These are phyloP conservation scores for Hirsutella minnesotensis DNA, from an alignment of 2,329 filamentous ascomycete genomes.

Conservation along the genomic window DNA sequence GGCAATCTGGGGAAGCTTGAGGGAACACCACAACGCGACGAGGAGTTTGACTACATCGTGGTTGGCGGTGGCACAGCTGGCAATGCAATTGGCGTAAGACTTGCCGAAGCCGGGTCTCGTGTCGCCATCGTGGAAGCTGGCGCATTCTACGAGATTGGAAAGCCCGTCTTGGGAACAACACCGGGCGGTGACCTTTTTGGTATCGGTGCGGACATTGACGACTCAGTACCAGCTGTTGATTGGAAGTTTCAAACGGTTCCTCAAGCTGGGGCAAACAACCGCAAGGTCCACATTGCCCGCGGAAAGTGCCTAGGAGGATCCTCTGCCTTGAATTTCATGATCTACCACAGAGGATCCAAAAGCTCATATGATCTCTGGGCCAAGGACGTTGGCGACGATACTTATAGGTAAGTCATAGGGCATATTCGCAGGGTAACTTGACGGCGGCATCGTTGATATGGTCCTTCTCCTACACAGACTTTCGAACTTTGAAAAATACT, in stretches of 20 bases:
- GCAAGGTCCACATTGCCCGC: conserved; percentile 21
- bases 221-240: background rate
- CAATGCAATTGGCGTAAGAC: conserved; percentile 18
- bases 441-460: background rate
- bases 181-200: conserved; percentile 12
- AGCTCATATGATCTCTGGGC: conserved; percentile 19
- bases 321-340: conserved; percentile 23
- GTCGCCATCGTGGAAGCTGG: conserved; percentile 29
- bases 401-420: conserved; percentile 9
- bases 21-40: background rate
- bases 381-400: conserved; percentile 15
- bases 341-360: conserved; percentile 18
- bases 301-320: conserved; percentile 27
- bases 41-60: conserved; percentile 15
- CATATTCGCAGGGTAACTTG: background rate
- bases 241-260: background rate
- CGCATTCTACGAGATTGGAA: conserved; percentile 18
- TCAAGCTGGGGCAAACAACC: conserved; percentile 8
- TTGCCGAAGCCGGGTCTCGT: conserved; percentile 16
- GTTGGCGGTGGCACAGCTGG: conserved; percentile 28
- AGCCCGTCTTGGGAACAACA: conserved; percentile 13
- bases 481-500: conserved; percentile 14
- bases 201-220: background rate
- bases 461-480: background rate
- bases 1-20: background rate